Evolutionary conservation across 805 yeast genomes (phyloP), one percentile per base, ranked within the genome.

Genomic region (Candida michaelii): DNA sequence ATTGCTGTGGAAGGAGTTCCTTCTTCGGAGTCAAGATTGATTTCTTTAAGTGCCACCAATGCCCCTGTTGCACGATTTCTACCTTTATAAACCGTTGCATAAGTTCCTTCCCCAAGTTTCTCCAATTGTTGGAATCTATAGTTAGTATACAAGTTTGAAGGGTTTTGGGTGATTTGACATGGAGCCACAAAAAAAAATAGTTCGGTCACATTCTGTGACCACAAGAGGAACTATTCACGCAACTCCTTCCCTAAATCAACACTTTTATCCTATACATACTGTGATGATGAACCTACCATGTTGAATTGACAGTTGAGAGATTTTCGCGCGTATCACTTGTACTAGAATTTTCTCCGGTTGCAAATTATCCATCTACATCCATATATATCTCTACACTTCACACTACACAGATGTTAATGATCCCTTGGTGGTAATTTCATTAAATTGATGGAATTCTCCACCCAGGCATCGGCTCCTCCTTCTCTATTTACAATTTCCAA

Each of bases 1-100:
- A 91, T 91, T 2, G 99, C 99, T 1, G 99, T 93, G 4, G 97
- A 89, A 6, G 99, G 99, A 1, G 98, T 95, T 29, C 99, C 99
- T 67, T 93, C 97, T 59, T 93, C 99, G 39, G 95, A 84, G 59
- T 93, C 99, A 47, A 91, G 73, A 55, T 85, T 86, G 66, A 93
- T 93, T 62, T 93, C 98, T 62, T 93, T 93, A 55, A 93, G 72
- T 0, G 99, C 99, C 14, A 93, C 99, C 14, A 90, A 74, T 42
- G 87, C 89, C 39, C 89, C 97, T 21, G 90, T 84, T 55, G 83
- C 80, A 48, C 87, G 79, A 62, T 87, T 93, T 58, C 89, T 79
- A 30, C 86, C 99, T 58, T 91, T 93, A 71, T 91, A 93, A 25
- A 93, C 99, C n/a, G 97, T 95, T 55, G 99, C 99, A 66, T 93